Evolutionary conservation across 1,284 basidiomycete species (phyloP).

Genomic region (Sporisorium scitamineum): DNA sequence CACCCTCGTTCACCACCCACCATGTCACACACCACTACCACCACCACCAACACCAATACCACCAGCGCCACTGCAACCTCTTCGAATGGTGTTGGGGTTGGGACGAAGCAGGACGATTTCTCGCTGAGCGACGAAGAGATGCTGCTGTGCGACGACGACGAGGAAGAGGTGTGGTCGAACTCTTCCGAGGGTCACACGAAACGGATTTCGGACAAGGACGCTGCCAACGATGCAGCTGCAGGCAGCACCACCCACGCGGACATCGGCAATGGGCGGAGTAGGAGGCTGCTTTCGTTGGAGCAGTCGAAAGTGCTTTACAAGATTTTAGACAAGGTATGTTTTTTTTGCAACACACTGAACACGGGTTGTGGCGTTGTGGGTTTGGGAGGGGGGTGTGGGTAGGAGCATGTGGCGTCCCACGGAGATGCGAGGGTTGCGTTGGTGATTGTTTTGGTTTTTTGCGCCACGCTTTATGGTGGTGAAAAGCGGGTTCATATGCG

Average conservation of each 20-base stretch:
- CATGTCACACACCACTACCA: background rate
- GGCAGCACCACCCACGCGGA: background rate
- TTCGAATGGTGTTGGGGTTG: no score
- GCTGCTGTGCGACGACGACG: slow-evolving; percentile 25
- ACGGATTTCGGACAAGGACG: no score
- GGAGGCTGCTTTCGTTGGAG: slow-evolving; percentile 46
- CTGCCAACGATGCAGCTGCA: background rate
- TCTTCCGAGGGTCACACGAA: background rate
- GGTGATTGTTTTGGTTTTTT: no score
- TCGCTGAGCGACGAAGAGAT: slow-evolving; percentile 44
- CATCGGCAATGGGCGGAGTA: slow-evolving; percentile 14
- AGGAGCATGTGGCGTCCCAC: no score
- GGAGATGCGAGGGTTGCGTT: background rate
- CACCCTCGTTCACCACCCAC: background rate
- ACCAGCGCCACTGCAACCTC: background rate
- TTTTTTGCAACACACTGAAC: no score
- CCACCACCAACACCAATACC: no score
- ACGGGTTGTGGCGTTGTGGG: no score
- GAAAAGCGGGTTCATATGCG: no score
- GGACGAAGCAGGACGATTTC: slow-evolving; percentile 12
- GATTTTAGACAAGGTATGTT: slow-evolving; percentile 48
- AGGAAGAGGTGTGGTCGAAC: background rate
- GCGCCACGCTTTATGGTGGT: no score
- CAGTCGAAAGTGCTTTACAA: slow-evolving; percentile 59
- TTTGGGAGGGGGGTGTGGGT: background rate